Base-by-base conservation (phyloP, 2,329 filamentous ascomycete species). In the Hypoxylon sp. region DNA sequence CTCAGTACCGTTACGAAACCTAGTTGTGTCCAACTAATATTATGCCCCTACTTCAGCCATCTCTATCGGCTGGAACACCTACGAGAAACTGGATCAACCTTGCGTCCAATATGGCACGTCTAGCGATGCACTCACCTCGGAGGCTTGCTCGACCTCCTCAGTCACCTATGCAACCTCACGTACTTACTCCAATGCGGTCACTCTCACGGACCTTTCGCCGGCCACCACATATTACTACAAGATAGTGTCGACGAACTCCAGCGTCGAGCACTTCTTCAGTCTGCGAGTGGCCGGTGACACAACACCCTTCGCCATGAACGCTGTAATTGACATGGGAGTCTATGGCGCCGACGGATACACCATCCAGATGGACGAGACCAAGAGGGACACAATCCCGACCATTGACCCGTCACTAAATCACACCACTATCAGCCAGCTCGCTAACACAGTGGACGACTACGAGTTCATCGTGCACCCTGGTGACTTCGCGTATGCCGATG, bases 221-320 rank as follows among this genome's bases (percentile, higher is more conserved):
- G 86, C 83, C 0, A 88, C 86, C 1, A 87, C 82, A 0, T 90
- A 90, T 76, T 89, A 87, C 79, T 90, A 90, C 80, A 82, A 87
- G 78, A 88, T 89, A 54, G 81, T 80, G 7, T 88, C 86, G 1
- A 84, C 81, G 30, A 89, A 89, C 77, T 87, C 87, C 0, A 86
- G 75, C 3, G 79, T 86, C 7, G 82, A 84, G 35, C 82, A 85
- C 42, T 89, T 90, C 76, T 72, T 86, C 54, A 89, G 85, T 69
- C 83, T 85, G 2, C 84, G 87, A 0, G 66, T 78, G 2, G 80
- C 87, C 0, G 88, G 88, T 14, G 87, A 90, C 77, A 82, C 78
- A 57, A 86, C 84, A 0, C 80, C 87, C 0, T 90, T 89, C 75
- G 81, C 79, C 33, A 80, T 87, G 66, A 83, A 83, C 56, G 83